Evolutionary conservation across 2,329 filamentous ascomycete genomes (phyloP), one percentile per base, ranked within the genome.

Genomic region (Stagonosporopsis rhizophila): DNA sequence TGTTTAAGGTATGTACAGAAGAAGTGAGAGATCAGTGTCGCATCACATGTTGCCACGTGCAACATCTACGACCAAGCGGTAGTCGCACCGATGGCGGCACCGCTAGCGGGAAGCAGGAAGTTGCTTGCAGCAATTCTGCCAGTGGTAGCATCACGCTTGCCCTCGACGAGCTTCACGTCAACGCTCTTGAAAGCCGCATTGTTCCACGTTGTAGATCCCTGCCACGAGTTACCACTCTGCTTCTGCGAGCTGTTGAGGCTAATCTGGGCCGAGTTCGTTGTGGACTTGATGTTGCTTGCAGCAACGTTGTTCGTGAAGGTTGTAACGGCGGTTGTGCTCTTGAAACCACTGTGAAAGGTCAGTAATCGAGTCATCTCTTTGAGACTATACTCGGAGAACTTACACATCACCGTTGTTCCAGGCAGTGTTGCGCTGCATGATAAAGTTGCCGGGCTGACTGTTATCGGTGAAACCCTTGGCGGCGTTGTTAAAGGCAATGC

Each of bases 401-500:
- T 42, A 42, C 39, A 76, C 71, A 27, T 75, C 77, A 4, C 68
- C 74, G 46, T 82, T 82, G 59, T 78, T 78, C 75, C 76, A 82
- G 3, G 80, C 79, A 1, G 79, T 82, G 68, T 80, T 81, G 50
- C 78, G 71, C 11, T 72, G 70, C 30, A 81, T 60, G 3, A 68
- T 67, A 40, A 82, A 71, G 40, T 66, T 71, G 0, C 79, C 80
- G 0, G 77, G 71, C 59, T 81, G 77, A 19, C 71, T 73, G 59
- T 82, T 82, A 45, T 82, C 79, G 8, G 77, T 80, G 67, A 81
- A 81, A 0, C 80, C 80, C 53, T 80, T 79, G 35, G 73, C 74
- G 0, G 69, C 70, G 58, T 82, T 82, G 39, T 66, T 56, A 60
- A 80, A 82, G 6, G 80, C 76, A 22, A 81, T 79, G 59, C 69